A percentile compares a stretch with the other conserved stretches of the same genome.
phyloP scores from a whole-genome alignment of 352 stramenopile genomes.

The Pythium myriotylum region DNA sequence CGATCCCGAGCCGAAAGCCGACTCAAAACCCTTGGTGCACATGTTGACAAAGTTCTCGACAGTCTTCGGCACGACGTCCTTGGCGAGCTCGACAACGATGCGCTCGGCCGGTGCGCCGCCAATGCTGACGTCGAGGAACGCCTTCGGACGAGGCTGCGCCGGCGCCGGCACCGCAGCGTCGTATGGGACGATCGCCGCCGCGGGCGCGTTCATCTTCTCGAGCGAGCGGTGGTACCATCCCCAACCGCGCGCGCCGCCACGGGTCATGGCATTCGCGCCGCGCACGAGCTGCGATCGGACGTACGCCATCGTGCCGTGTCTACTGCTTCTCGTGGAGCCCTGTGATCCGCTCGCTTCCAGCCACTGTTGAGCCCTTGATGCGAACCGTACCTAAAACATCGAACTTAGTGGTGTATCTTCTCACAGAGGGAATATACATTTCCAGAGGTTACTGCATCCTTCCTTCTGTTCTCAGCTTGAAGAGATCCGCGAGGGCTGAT shows the following conservation, averaged over 20 bases:
- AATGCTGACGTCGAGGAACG: conserved; percentile 85
- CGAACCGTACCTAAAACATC: conserved; percentile 11
- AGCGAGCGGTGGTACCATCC: conserved; percentile 86
- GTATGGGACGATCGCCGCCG: conserved; percentile 56
- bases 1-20: conserved; percentile 61
- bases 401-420: background rate
- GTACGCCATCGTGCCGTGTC: conserved; percentile 52
- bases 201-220: conserved; percentile 81
- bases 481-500: conserved; percentile 15
- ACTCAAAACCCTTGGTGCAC: conserved; percentile 71
- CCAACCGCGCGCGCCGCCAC: conserved; percentile 69
- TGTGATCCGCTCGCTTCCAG: conserved; percentile 33
- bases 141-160: conserved; percentile 55
- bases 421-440: no score
- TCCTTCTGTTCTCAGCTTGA: conserved; percentile 23
- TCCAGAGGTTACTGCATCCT: no score
- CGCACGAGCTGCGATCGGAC: conserved; percentile 63
- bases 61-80: conserved; percentile 81
- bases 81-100: conserved; percentile 81
- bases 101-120: conserved; percentile 73
- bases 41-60: conserved; percentile 79
- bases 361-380: conserved; percentile 23
- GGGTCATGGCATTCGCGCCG: conserved; percentile 51
- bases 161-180: conserved; percentile 67
- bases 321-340: conserved; percentile 25